Evolutionary conservation across 768 basidiomycete species (phyloP).

Genomic region (Pleurotus salmoneostramineus): DNA sequence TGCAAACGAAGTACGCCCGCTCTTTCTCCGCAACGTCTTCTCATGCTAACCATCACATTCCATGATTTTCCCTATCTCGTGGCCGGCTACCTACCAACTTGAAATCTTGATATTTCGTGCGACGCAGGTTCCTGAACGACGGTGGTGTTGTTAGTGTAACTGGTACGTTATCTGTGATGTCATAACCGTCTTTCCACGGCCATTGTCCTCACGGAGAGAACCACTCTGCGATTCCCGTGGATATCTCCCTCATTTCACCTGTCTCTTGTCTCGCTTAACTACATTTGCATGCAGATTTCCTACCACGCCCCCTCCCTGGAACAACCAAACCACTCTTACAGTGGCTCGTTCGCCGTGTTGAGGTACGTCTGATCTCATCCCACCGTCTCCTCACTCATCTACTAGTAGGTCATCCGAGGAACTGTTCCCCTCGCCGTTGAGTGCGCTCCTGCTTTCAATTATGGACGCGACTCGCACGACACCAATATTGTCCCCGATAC

Average conservation of each 20-base stretch:
- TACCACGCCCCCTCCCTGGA: conserved; percentile 56
- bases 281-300: conserved; percentile 50
- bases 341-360: conserved; percentile 83
- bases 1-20: conserved; percentile 68
- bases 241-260: background rate
- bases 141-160: conserved; percentile 84
- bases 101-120: no score
- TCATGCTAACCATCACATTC: background rate
- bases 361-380: conserved; percentile 32
- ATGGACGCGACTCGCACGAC: conserved; percentile 74
- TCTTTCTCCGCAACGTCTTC: background rate
- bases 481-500: conserved; percentile 53
- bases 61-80: background rate
- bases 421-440: conserved; percentile 76
- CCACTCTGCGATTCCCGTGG: background rate
- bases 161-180: conserved; percentile 35
- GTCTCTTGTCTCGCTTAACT: background rate
- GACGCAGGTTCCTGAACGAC: conserved; percentile 67
- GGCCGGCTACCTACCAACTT: no score
- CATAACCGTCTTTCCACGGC: background rate
- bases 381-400: background rate
- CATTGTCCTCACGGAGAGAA: background rate
- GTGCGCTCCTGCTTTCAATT: conserved; percentile 96
- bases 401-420: conserved; percentile 72
- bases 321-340: conserved; percentile 64